Conservation (phyloP, 495 filamentous ascomycete genomes). For the Xylaria telfairii region DNA sequence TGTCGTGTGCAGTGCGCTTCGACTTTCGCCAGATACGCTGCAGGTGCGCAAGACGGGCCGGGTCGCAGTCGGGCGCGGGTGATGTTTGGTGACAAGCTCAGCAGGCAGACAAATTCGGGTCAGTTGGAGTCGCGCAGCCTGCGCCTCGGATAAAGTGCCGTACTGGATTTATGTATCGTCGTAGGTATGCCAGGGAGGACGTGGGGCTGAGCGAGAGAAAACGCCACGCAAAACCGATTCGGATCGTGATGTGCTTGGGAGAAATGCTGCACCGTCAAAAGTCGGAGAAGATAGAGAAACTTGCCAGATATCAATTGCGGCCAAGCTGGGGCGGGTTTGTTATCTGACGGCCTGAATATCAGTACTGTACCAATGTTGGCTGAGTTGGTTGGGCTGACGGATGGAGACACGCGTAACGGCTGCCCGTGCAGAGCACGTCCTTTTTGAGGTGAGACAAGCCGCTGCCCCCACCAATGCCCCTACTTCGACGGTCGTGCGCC, state of each 20-base stretch:
- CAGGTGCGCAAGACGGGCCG: not conserved
- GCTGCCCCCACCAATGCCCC: not conserved
- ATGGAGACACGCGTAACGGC: conserved; percentile 16
- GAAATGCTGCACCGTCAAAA: not conserved
- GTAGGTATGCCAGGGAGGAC: not conserved
- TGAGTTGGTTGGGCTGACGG: conserved; percentile 18
- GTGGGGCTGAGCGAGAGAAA: conserved; percentile 2
- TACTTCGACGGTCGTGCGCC: conserved; percentile 17
- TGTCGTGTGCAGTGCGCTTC: conserved; percentile 1
- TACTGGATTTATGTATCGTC: not conserved
- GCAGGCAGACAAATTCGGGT: not conserved
- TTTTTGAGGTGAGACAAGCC: not conserved
- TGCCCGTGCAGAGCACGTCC: not conserved
- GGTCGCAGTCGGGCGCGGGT: not conserved
- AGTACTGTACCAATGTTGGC: not conserved
- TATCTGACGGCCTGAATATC: conserved; percentile 19
- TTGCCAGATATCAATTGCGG: not conserved
- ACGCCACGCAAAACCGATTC: not conserved
- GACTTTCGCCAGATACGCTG: not conserved
- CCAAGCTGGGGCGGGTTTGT: conserved; percentile 7
- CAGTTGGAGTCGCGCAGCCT: not conserved
- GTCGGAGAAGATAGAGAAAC: not conserved
- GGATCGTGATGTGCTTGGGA: not conserved
- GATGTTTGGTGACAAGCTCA: not conserved
- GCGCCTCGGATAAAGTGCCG: conserved; percentile 3